Percentiles rank a stretch among this genome's conserved stretches.
Conservation (phyloP, 2,329 filamentous ascomycete genomes). For the Plenodomus lindquistii region DNA sequence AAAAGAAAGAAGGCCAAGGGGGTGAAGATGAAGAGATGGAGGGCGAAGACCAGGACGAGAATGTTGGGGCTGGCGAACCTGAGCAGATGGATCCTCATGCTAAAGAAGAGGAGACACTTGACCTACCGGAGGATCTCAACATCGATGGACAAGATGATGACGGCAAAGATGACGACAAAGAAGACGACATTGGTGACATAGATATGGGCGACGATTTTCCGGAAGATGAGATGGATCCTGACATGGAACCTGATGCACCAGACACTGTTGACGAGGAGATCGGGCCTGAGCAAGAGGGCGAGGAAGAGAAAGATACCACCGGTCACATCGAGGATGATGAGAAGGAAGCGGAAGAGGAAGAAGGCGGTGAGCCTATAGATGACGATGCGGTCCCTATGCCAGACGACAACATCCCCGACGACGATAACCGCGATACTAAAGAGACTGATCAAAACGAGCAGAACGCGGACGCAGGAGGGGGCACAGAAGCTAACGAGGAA, state of each 20-base stretch:
- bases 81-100: slow-evolving; percentile 74
- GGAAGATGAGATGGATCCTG: slow-evolving; percentile 38
- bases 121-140: slow-evolving; percentile 86
- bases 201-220: slow-evolving; percentile 42
- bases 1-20: slow-evolving; percentile 63
- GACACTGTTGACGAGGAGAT: slow-evolving; percentile 41
- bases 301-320: slow-evolving; percentile 41
- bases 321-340: slow-evolving; percentile 44
- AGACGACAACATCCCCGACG: slow-evolving; percentile 58
- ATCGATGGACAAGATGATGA: slow-evolving; percentile 69
- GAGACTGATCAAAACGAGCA: slow-evolving; percentile 55
- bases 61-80: slow-evolving; percentile 67
- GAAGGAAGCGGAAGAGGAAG: slow-evolving; percentile 51
- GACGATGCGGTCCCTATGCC: slow-evolving; percentile 42
- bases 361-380: slow-evolving; percentile 53
- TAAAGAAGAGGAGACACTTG: slow-evolving; percentile 79
- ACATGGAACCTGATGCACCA: slow-evolving; percentile 34
- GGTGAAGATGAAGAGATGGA: slow-evolving; percentile 56
- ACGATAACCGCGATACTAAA: slow-evolving; percentile 51
- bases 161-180: slow-evolving; percentile 54
- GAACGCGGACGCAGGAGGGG: slow-evolving; percentile 64
- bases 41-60: slow-evolving; percentile 64
- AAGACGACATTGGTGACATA: slow-evolving; percentile 41
- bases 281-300: slow-evolving; percentile 36
- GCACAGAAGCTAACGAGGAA: slow-evolving; percentile 65